phyloP scores from a whole-genome alignment of 805 yeast species.

The Suhomyces prunicola region DNA sequence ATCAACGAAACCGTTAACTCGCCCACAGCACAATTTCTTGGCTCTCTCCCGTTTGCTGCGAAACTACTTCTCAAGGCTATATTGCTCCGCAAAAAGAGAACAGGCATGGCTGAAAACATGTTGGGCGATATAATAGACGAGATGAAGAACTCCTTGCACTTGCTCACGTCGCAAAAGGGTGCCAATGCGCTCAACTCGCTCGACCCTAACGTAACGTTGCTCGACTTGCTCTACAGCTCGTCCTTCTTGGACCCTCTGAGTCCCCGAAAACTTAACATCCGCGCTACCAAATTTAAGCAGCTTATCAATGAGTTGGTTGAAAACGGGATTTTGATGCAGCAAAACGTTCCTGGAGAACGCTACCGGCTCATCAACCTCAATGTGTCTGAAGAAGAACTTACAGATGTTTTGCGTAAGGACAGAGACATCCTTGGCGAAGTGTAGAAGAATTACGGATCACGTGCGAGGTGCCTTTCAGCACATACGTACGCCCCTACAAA shows the following conservation, averaged over 20 bases:
- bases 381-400: conserved; percentile 68
- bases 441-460: background rate
- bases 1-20: conserved; percentile 75
- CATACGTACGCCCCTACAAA: background rate
- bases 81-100: conserved; percentile 58
- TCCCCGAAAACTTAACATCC: conserved; percentile 22
- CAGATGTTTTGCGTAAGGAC: conserved; percentile 46
- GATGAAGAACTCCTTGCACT: conserved; percentile 49
- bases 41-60: conserved; percentile 59
- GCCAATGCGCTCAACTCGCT: conserved; percentile 15
- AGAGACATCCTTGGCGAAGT: conserved; percentile 3
- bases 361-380: conserved; percentile 60
- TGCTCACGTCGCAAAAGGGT: conserved; percentile 32
- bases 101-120: conserved; percentile 67
- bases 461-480: background rate
- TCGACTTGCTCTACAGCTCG: conserved; percentile 28
- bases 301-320: conserved; percentile 71
- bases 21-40: conserved; percentile 60
- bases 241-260: background rate
- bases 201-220: conserved; percentile 22
- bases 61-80: conserved; percentile 73
- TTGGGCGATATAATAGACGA: conserved; percentile 81
- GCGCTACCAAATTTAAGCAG: conserved; percentile 58
- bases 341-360: conserved; percentile 66
- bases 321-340: conserved; percentile 71